These are phyloP conservation scores for Yamadazyma atmosphaerica DNA, from an alignment of 1,139 yeast species.

Conservation along the genomic window DNA sequence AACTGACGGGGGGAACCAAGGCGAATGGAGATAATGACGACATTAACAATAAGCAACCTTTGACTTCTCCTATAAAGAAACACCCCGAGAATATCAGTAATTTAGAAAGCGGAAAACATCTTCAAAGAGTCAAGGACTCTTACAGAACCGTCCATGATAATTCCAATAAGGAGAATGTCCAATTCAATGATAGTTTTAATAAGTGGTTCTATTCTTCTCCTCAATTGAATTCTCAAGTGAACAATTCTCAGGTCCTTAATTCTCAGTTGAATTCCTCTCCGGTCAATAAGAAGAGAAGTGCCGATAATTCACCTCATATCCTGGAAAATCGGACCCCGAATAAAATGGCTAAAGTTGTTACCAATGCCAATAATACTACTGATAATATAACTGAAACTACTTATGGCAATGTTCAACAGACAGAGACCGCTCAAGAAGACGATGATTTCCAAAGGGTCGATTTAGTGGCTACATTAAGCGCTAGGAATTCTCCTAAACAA, in stretches of 20 bases:
- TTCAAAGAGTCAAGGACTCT: slow-evolving; percentile 17
- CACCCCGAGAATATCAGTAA: slow-evolving; percentile 9
- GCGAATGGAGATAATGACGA: slow-evolving; percentile 15
- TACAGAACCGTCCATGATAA: slow-evolving; percentile 13
- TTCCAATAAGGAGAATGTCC: slow-evolving; percentile 14
- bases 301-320: slow-evolving; percentile 1
- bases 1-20: background rate
- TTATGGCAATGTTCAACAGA: slow-evolving; percentile 16
- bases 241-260: background rate
- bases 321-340: slow-evolving; percentile 5
- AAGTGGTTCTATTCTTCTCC: slow-evolving; percentile 19
- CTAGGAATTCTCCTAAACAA: slow-evolving; percentile 16
- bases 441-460: slow-evolving; percentile 27
- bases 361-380: slow-evolving; percentile 18
- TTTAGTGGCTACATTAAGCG: slow-evolving; percentile 23
- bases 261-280: slow-evolving; percentile 9
- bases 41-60: slow-evolving; percentile 18
- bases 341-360: slow-evolving; percentile 25
- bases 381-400: background rate
- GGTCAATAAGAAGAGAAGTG: slow-evolving; percentile 6
- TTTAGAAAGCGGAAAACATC: slow-evolving; percentile 17
- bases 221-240: slow-evolving; percentile 6
- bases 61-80: slow-evolving; percentile 40
- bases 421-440: slow-evolving; percentile 10
- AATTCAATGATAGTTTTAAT: slow-evolving; percentile 12